Base-by-base conservation (phyloP, 2,329 filamentous ascomycete genomes). In the Trichoderma breve region DNA sequence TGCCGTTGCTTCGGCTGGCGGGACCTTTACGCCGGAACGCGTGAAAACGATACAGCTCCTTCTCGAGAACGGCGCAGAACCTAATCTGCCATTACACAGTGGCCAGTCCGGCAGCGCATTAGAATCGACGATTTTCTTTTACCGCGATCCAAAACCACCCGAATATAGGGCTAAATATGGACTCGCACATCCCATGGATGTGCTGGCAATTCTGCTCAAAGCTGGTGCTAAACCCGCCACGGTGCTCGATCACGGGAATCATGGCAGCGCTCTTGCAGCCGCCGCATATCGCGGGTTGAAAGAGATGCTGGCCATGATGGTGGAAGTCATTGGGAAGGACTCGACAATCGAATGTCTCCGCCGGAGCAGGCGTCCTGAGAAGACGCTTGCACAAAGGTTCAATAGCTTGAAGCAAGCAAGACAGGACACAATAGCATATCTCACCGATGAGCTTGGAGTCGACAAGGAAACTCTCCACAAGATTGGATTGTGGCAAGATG, bases 201-300 rank as follows among this genome's bases (percentile, higher is more conserved):
- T 32, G 18, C 14, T 70, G n/a, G 43, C 30, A 11, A 5, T 70
- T 28, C 15, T 72, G n/a, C 30, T 72, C 4, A 11, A 60, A 21
- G 34, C 57, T 24, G 66, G 71, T 26, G 71, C 66, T 32, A 36
- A 72, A 30, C 57, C 66, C 4, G 60, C 43, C 2, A 47, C 14
- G 47, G 6, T 36, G 15, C 26, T 58, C 1, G 18, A 36, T 5
- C 3, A n/a, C 5, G 65, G 71, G 15, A 9, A 9, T 0, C 18
- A 70, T 34, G 71, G 71, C 26, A 72, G 71, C 11, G 71, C 71
- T 12, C 47, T 72, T 14, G 66, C 71, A 0, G 66, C 71, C 12
- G 71, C 58, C 21, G 70, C 70, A 14, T 67, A 21, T n/a, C 12
- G 8, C 12, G 70, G 63, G 1, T 4, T 12, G 6, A 61, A 30